A percentile compares a stretch with the other conserved stretches of the same genome.
Evolutionary conservation across 371 early-diverging fungal species (phyloP).

Genomic region (Rhizomucor miehei): DNA sequence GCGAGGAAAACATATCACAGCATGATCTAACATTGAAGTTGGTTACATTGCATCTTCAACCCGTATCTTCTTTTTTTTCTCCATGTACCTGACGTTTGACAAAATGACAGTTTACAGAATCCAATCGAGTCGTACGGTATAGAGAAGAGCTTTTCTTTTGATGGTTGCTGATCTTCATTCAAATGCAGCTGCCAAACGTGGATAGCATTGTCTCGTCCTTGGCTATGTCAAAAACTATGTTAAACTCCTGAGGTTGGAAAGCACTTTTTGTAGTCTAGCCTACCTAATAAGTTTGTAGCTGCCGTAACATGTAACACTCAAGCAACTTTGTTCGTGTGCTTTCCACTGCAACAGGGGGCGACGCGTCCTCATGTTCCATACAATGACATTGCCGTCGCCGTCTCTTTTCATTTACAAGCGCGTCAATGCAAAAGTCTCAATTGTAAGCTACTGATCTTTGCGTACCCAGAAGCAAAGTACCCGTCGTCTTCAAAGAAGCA

Average conservation of each 20-base stretch:
- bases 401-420: conserved; percentile 20
- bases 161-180: conserved; percentile 3
- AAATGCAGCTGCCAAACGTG: conserved; percentile 39
- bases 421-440: background rate
- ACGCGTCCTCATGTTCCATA: conserved; percentile 41
- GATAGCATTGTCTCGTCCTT: conserved; percentile 49
- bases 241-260: background rate
- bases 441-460: background rate
- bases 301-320: conserved; percentile 16
- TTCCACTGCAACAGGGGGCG: conserved; percentile 36
- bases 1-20: conserved; percentile 25
- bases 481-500: conserved; percentile 22
- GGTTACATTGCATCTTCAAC: background rate
- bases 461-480: conserved; percentile 34
- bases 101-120: conserved; percentile 42
- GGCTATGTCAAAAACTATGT: conserved; percentile 22
- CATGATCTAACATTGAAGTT: conserved; percentile 1
- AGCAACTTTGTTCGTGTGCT: conserved; percentile 36
- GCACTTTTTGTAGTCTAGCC: conserved; percentile 6
- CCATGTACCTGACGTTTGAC: conserved; percentile 12
- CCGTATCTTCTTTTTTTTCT: background rate
- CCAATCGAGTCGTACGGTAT: conserved; percentile 35
- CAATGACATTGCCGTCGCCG: conserved; percentile 32
- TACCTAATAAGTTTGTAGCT: conserved; percentile 29
- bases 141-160: conserved; percentile 15